phyloP scores from a whole-genome alignment of 495 filamentous ascomycete species.

The Lasiosphaeriaceae sp. region DNA sequence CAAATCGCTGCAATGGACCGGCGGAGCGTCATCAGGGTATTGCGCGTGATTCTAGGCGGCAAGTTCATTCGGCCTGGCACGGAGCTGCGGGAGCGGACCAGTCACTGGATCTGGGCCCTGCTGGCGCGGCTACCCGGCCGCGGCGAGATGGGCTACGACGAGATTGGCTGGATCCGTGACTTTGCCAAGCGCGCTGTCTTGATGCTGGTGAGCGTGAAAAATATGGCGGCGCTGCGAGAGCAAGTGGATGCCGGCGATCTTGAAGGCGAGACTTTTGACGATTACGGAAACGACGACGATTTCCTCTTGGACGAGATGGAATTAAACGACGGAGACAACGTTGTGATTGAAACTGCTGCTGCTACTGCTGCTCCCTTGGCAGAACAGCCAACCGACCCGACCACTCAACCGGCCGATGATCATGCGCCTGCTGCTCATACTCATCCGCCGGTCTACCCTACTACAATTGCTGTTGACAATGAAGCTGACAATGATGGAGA shows the following conservation, averaged over 20 bases:
- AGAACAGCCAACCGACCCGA: neutral
- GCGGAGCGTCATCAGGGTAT: constrained; percentile 52
- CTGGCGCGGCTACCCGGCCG: constrained; percentile 54
- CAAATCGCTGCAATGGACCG: constrained; percentile 69
- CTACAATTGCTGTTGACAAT: constrained; percentile 10
- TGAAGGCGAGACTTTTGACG: neutral
- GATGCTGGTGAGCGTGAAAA: constrained; percentile 48
- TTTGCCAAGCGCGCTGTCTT: constrained; percentile 57
- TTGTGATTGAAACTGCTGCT: neutral
- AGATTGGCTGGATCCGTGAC: constrained; percentile 56
- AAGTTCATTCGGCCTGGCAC: constrained; percentile 45
- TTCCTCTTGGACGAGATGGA: neutral
- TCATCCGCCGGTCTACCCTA: neutral
- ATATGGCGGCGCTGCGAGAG: constrained; percentile 38
- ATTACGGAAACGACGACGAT: neutral
- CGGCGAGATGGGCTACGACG: constrained; percentile 53
- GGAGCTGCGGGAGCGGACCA: constrained; percentile 44
- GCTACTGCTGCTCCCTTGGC: too few species aligned
- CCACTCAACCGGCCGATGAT: neutral
- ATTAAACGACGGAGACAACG: neutral
- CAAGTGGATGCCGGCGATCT: constrained; percentile 28
- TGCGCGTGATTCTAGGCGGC: constrained; percentile 42
- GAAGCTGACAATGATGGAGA: constrained; percentile 30
- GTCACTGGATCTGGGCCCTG: constrained; percentile 61
- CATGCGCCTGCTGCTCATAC: neutral